Percentiles rank a stretch among this genome's conserved stretches.
These are phyloP conservation scores for Penicillium sp. DNA, from an alignment of 2,329 filamentous ascomycete genomes.

Conservation along the genomic window DNA sequence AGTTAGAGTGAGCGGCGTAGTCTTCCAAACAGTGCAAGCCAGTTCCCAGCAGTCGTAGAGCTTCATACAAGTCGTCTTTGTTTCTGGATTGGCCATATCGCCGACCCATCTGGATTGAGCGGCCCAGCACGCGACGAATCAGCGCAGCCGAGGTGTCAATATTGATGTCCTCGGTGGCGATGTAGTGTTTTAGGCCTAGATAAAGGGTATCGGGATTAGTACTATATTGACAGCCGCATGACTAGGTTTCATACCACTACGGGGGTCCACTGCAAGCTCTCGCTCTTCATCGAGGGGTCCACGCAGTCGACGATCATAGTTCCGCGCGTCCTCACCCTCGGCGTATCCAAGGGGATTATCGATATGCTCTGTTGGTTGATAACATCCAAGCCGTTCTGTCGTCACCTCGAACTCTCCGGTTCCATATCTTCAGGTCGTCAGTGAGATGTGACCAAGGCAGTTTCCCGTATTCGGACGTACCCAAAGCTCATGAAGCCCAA, in stretches of 20 bases:
- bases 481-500: constrained; percentile 87
- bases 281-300: constrained; percentile 73
- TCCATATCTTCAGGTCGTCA: constrained; percentile 44
- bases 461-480: constrained; percentile 43
- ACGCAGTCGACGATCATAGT: constrained; percentile 76
- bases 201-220: background rate
- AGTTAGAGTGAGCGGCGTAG: constrained; percentile 91
- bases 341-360: constrained; percentile 80
- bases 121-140: constrained; percentile 67
- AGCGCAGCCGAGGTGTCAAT: constrained; percentile 80
- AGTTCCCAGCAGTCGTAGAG: constrained; percentile 79
- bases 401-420: constrained; percentile 85
- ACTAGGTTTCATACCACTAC: constrained; percentile 52
- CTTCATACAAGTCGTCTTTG: constrained; percentile 79
- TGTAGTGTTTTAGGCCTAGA: constrained; percentile 79
- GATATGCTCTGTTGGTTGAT: constrained; percentile 78
- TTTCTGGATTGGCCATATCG: constrained; percentile 63
- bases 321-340: constrained; percentile 77
- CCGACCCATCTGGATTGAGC: constrained; percentile 75
- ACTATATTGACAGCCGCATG: background rate
- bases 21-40: constrained; percentile 89
- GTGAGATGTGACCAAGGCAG: background rate
- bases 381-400: constrained; percentile 71
- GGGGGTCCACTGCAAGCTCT: constrained; percentile 73
- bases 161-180: constrained; percentile 72